Evolutionary conservation across 176 grass and related monocot genomes (phyloP).

Genomic region (Carex cristatella): DNA sequence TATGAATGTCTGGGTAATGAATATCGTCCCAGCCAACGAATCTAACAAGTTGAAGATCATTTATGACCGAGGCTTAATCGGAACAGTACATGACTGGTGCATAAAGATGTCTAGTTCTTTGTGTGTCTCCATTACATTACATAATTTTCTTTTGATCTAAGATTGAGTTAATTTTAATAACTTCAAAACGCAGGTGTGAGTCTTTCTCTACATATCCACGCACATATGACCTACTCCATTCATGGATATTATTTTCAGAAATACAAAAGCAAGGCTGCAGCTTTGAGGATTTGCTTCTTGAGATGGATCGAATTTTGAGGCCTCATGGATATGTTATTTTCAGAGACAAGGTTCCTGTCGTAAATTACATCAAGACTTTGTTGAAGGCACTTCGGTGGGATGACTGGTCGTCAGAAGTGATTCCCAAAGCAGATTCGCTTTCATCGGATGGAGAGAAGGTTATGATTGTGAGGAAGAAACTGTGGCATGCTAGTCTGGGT

Average conservation of each 20-base stretch:
- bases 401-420: slow-evolving; percentile 53
- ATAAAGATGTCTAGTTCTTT: slow-evolving; percentile 4
- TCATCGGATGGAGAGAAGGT: slow-evolving; percentile 43
- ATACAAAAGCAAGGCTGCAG: slow-evolving; percentile 56
- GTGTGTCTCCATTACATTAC: not conserved
- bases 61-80: slow-evolving; percentile 75
- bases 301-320: slow-evolving; percentile 72
- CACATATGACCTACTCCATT: slow-evolving; percentile 64
- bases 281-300: slow-evolving; percentile 66
- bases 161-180: slow-evolving; percentile 20
- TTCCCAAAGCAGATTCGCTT: slow-evolving; percentile 44
- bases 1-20: slow-evolving; percentile 79
- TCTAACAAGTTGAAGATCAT: slow-evolving; percentile 71
- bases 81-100: slow-evolving; percentile 61
- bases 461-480: slow-evolving; percentile 60
- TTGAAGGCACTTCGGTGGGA: slow-evolving; percentile 54
- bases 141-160: not conserved
- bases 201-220: slow-evolving; percentile 72
- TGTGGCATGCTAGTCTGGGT: slow-evolving; percentile 30
- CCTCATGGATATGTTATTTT: slow-evolving; percentile 54
- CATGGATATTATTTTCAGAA: slow-evolving; percentile 53
- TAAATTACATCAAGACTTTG: slow-evolving; percentile 53
- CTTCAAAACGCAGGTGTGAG: slow-evolving; percentile 55
- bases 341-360: slow-evolving; percentile 43
- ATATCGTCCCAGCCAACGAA: slow-evolving; percentile 46